Percentiles rank a stretch among this genome's conserved stretches.
Conservation (phyloP, 2,329 filamentous ascomycete genomes). For the Aspergillus sp. region DNA sequence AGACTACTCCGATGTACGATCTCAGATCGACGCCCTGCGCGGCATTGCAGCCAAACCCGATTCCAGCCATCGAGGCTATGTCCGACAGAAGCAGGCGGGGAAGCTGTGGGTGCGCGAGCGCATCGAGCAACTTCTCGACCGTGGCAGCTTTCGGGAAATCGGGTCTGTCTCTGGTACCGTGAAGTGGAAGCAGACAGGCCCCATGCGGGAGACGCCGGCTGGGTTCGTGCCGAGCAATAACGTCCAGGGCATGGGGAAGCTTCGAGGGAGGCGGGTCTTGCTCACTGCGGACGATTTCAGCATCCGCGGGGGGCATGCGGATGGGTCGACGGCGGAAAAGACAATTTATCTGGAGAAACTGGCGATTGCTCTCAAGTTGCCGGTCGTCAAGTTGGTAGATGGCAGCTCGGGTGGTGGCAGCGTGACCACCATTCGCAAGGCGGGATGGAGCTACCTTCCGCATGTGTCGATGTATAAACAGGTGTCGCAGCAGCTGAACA, state of each 20-base stretch:
- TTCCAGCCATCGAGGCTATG: slow-evolving; percentile 46
- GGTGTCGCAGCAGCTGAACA: slow-evolving; percentile 50
- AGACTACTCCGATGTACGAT: slow-evolving; percentile 53
- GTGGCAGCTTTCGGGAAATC: slow-evolving; percentile 48
- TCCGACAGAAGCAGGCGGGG: slow-evolving; percentile 54
- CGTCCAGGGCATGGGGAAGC: slow-evolving; percentile 48
- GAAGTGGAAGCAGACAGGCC: slow-evolving; percentile 42
- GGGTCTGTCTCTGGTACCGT: slow-evolving; percentile 53
- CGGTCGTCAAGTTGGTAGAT: slow-evolving; percentile 56
- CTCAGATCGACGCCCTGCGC: slow-evolving; percentile 45
- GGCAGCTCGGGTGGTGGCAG: slow-evolving; percentile 54
- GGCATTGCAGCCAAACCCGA: slow-evolving; percentile 48
- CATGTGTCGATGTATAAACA: slow-evolving; percentile 46
- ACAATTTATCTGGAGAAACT: slow-evolving; percentile 56
- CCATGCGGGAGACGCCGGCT: slow-evolving; percentile 32
- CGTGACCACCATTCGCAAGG: slow-evolving; percentile 49
- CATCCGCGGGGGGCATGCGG: slow-evolving; percentile 54
- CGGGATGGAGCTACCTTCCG: slow-evolving; percentile 52
- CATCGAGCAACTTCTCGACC: slow-evolving; percentile 49
- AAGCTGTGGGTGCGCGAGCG: slow-evolving; percentile 58
- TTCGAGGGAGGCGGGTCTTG: slow-evolving; percentile 46
- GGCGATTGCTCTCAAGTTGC: slow-evolving; percentile 47
- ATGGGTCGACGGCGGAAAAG: slow-evolving; percentile 49
- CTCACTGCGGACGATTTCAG: slow-evolving; percentile 58
- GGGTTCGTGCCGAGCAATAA: slow-evolving; percentile 53